Evolutionary conservation across 176 grass and related monocot species (phyloP).

Genomic region (Ampelocalamus luodianensis): DNA sequence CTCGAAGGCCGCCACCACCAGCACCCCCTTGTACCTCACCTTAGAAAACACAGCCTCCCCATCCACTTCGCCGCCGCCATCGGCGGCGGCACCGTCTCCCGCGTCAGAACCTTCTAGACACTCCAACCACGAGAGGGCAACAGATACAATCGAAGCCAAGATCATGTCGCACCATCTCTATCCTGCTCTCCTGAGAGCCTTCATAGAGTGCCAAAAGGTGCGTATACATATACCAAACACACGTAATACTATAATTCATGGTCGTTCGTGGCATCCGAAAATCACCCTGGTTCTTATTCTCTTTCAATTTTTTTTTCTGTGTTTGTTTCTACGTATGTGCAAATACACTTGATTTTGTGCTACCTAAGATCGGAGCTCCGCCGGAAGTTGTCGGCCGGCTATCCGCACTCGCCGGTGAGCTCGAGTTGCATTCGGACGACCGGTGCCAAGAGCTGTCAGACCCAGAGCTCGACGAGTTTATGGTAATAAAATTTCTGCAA

Average conservation of each 20-base stretch:
- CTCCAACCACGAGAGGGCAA: constrained; percentile 21
- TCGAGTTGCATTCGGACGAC: constrained; percentile 50
- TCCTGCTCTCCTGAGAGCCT: constrained; percentile 70
- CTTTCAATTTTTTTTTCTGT: not conserved
- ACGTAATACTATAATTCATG: constrained; percentile 25
- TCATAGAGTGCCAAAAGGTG: constrained; percentile 88
- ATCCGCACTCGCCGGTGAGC: constrained; percentile 51
- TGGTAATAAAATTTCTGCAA: constrained; percentile 51
- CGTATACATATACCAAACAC: not conserved
- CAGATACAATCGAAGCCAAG: constrained; percentile 68
- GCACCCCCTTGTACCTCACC: constrained; percentile 43
- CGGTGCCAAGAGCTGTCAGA: constrained; percentile 40
- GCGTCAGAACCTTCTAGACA: constrained; percentile 35
- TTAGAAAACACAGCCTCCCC: constrained; percentile 37
- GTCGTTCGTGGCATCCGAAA: not conserved
- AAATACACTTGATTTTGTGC: constrained; percentile 37
- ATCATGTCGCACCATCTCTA: constrained; percentile 85
- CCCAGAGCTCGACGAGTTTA: constrained; percentile 92
- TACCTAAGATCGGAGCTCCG: constrained; percentile 70
- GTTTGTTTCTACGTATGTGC: not conserved
- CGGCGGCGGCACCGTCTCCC: not conserved
- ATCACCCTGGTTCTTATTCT: not conserved
- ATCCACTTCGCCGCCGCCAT: constrained; percentile 20
- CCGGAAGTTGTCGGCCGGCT: constrained; percentile 62
- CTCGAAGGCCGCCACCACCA: constrained; percentile 42